phyloP scores from a whole-genome alignment of 805 yeast genomes.

The Maudiozyma bulderi region DNA sequence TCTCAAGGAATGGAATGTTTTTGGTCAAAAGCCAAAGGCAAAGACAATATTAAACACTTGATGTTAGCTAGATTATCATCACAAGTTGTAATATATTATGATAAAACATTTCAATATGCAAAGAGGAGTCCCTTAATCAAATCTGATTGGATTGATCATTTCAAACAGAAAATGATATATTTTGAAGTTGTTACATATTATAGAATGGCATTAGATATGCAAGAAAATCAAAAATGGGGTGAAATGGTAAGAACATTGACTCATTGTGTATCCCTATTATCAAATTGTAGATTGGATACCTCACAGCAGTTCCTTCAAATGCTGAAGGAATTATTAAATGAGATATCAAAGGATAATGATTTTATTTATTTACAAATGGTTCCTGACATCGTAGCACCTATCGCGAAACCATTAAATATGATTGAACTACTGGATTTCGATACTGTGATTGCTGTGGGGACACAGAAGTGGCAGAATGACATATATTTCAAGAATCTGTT shows the following conservation, averaged over 20 bases:
- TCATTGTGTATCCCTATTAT: background rate
- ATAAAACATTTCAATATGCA: slow-evolving; percentile 34
- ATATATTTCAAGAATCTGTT: slow-evolving; percentile 48
- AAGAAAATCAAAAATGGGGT: slow-evolving; percentile 43
- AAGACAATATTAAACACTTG: slow-evolving; percentile 39
- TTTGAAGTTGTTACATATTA: slow-evolving; percentile 65
- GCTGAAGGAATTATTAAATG: slow-evolving; percentile 36
- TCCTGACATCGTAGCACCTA: slow-evolving; percentile 40
- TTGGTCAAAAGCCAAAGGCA: slow-evolving; percentile 58
- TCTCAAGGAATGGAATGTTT: slow-evolving; percentile 85
- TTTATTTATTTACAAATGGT: slow-evolving; percentile 62
- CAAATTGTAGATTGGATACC: slow-evolving; percentile 20
- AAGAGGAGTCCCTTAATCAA: slow-evolving; percentile 42
- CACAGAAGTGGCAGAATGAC: slow-evolving; percentile 8
- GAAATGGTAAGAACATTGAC: slow-evolving; percentile 40
- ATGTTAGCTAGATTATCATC: slow-evolving; percentile 54
- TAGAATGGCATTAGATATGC: slow-evolving; percentile 41
- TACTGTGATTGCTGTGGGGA: slow-evolving; percentile 28
- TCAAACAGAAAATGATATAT: slow-evolving; percentile 50
- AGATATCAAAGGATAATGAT: slow-evolving; percentile 73
- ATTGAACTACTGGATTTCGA: slow-evolving; percentile 39
- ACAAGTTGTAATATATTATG: slow-evolving; percentile 53
- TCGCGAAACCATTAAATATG: slow-evolving; percentile 42
- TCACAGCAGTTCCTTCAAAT: slow-evolving; percentile 35
- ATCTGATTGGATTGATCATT: slow-evolving; percentile 56